phyloP scores from a whole-genome alignment of 176 grass and related monocot genomes.

The Cenchrus purpureus region DNA sequence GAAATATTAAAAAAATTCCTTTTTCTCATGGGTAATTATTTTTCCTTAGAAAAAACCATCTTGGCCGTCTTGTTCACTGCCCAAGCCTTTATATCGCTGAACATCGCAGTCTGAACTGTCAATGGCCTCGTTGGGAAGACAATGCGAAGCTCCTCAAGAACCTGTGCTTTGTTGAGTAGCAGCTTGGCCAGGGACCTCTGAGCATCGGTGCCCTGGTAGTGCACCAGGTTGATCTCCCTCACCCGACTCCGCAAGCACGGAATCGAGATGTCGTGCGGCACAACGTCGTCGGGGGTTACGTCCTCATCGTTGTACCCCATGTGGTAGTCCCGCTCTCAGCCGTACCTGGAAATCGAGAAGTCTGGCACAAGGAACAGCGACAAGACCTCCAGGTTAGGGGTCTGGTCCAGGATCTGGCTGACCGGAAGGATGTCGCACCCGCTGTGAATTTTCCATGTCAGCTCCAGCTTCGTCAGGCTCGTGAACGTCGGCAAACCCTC shows the following conservation, averaged over 20 bases:
- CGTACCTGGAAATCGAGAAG: too few species aligned
- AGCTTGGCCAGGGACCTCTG: neutral
- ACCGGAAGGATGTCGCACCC: neutral
- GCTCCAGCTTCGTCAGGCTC: neutral
- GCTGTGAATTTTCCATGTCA: neutral
- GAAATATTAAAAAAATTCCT: too few species aligned
- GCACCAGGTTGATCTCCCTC: slow-evolving; percentile 3
- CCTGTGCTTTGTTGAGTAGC: neutral
- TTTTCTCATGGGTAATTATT: too few species aligned
- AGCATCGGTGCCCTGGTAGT: neutral
- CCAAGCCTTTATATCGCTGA: too few species aligned
- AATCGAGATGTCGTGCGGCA: neutral
- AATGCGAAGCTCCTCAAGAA: neutral
- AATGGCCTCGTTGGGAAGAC: neutral
- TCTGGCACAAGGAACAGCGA: neutral
- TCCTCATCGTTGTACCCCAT: too few species aligned
- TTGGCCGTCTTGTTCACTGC: too few species aligned
- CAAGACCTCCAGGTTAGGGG: slow-evolving; percentile 14
- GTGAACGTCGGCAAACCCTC: neutral
- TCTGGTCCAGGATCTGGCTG: neutral
- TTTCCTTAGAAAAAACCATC: too few species aligned
- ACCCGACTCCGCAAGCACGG: neutral
- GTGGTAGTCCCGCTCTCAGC: neutral
- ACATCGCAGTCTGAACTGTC: too few species aligned
- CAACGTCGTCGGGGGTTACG: neutral